Percentiles rank a stretch among this genome's conserved stretches.
Evolutionary conservation across 306 rosid genomes (phyloP).

Genomic region (Pyrus betulifolia): DNA sequence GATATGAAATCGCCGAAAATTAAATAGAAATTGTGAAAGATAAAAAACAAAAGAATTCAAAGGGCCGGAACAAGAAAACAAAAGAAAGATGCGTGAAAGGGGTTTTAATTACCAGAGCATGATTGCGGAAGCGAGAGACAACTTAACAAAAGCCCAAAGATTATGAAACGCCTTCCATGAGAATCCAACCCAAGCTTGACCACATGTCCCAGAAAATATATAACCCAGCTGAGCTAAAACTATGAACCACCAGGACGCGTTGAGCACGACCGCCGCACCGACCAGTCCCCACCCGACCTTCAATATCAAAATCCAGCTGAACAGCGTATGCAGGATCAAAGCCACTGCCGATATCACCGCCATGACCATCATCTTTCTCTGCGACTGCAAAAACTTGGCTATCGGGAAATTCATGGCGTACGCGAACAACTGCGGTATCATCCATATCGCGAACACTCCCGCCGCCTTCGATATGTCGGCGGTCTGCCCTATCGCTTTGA

Average conservation of each 20-base stretch:
- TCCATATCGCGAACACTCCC: slow-evolving; percentile 60
- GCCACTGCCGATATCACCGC: slow-evolving; percentile 53
- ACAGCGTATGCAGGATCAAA: slow-evolving; percentile 47
- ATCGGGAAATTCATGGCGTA: slow-evolving; percentile 72
- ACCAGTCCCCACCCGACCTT: slow-evolving; percentile 55
- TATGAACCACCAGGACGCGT: slow-evolving; percentile 71
- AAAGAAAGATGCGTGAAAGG: neutral
- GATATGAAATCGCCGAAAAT: too few relatives aligned
- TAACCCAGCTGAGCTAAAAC: slow-evolving; percentile 57
- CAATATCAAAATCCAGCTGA: slow-evolving; percentile 74
- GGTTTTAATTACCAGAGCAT: slow-evolving; percentile 62
- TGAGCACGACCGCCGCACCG: slow-evolving; percentile 67
- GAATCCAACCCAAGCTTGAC: slow-evolving; percentile 73
- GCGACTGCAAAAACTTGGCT: slow-evolving; percentile 75
- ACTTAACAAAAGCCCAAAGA: slow-evolving; percentile 60
- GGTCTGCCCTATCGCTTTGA: slow-evolving; percentile 59
- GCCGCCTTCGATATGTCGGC: slow-evolving; percentile 58
- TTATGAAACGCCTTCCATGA: slow-evolving; percentile 57
- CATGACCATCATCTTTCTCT: slow-evolving; percentile 89
- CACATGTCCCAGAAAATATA: slow-evolving; percentile 51
- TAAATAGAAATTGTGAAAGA: too few relatives aligned
- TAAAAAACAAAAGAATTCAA: too few relatives aligned
- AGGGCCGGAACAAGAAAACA: too few relatives aligned
- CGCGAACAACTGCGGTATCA: slow-evolving; percentile 89
- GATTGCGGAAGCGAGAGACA: slow-evolving; percentile 70